Evolutionary conservation across 2,329 filamentous ascomycete genomes (phyloP).

Genomic region (Beauveria pseudobassiana): DNA sequence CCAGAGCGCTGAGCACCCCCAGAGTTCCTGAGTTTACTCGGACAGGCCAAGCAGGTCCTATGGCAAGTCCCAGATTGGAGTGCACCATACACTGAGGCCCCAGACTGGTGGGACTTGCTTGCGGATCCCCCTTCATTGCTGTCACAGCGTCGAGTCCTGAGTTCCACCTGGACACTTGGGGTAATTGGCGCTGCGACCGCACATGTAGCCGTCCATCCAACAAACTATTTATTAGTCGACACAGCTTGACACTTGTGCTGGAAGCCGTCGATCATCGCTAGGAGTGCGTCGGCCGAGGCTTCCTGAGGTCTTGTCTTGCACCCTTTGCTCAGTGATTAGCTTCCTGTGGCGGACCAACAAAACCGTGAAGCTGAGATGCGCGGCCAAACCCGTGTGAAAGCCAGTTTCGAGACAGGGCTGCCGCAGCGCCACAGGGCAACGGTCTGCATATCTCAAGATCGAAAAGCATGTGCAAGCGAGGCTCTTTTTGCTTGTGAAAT

Average conservation of each 20-base stretch:
- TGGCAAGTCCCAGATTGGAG: not conserved
- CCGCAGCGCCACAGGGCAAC: slow-evolving; percentile 3
- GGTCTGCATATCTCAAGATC: not conserved
- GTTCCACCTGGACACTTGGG: not conserved
- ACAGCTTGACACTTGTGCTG: not conserved
- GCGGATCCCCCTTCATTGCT: not conserved
- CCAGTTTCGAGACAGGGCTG: slow-evolving; percentile 1
- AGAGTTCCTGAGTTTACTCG: not conserved
- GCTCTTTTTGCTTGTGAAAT: not conserved
- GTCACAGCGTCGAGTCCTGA: not conserved
- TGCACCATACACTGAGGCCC: not conserved
- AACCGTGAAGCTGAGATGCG: not conserved
- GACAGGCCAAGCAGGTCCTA: not conserved
- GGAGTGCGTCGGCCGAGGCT: not conserved
- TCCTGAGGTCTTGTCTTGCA: not conserved
- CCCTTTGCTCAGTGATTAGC: not conserved
- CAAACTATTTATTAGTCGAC: not conserved
- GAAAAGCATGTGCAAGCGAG: not conserved
- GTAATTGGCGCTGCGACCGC: not conserved
- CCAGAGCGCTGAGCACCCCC: not conserved
- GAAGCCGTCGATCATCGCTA: not conserved
- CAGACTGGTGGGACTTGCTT: not conserved
- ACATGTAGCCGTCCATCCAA: not conserved
- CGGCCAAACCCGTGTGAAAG: not conserved
- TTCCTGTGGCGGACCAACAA: not conserved